Evolutionary conservation across 2,329 filamentous ascomycete species (phyloP), one percentile per base, ranked within the genome.

Genomic region (Cyphellophora attinorum): DNA sequence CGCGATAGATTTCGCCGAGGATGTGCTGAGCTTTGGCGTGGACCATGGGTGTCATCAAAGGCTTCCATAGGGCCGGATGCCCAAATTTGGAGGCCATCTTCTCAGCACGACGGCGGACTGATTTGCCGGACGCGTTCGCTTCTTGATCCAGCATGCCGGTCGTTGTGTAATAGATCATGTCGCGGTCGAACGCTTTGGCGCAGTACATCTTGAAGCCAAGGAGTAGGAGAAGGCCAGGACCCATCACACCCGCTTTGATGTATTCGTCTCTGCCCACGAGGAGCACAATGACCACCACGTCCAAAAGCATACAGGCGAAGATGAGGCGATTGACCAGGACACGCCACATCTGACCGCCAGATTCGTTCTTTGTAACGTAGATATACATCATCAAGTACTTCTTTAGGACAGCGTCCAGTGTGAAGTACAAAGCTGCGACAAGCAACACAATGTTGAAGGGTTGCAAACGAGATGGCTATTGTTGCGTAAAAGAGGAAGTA

Each of bases 401-500:
- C 71, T 94, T 95, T 54, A 96, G 68, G 60, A 81, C 85, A 4
- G 79, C 79, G 56, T 98, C 91, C 33, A 98, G 67, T 33, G 67
- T 64, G 57, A 96, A 96, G 67, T 95, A 98, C 18, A 95, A 61
- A 2, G 88, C 86, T 1, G 84, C 85, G 25, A 93, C 82, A 0
- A 84, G 78, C 5, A 98, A 69, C 2, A 91, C 81, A 15, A 96
- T 69, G 91, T 58, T 96, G 91, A 34, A 96, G 69, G 2, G 79
- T 76, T 2, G 81, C 78, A 52, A 91, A 95, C 50, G 79, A 85
- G 11, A 98, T 67, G 0, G 85, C 81, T 19, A 96, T 83, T 0
- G 89, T 95, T 15, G 82, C 70, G 62, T 96, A 98, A 62, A 85
- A 98, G 18, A 96, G 68, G 59, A 95, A 95, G 58, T 93, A 96